Evolutionary conservation across 2,329 filamentous ascomycete genomes (phyloP).

Genomic region (Aspergillus proliferans): DNA sequence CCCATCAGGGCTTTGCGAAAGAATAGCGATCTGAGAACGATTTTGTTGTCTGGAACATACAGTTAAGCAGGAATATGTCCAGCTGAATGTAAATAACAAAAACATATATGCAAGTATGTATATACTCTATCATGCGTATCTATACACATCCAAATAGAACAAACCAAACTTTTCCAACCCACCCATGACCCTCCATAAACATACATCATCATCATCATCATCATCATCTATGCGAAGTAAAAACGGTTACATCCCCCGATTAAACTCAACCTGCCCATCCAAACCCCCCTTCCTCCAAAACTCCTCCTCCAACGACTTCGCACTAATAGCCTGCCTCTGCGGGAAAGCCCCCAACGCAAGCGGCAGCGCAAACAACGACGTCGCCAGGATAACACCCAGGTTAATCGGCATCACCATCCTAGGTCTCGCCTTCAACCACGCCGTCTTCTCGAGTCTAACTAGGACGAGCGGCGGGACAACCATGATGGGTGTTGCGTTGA

Average conservation of each 20-base stretch:
- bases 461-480: conserved; percentile 83
- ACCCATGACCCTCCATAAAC: no score
- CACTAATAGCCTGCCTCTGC: conserved; percentile 75
- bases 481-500: conserved; percentile 97
- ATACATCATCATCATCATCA: no score
- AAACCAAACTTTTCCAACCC: no score
- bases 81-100: no score
- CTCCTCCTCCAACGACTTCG: conserved; percentile 71
- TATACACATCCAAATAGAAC: no score
- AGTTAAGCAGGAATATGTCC: no score
- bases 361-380: conserved; percentile 81
- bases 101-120: no score
- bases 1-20: no score
- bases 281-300: conserved; percentile 77
- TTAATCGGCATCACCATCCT: conserved; percentile 76
- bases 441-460: conserved; percentile 73
- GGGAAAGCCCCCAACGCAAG: conserved; percentile 88
- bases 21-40: no score
- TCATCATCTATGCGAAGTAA: not conserved
- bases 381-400: conserved; percentile 75
- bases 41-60: no score
- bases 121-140: no score
- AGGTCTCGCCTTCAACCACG: conserved; percentile 74
- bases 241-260: conserved; percentile 71
- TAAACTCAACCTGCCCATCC: conserved; percentile 85